These are phyloP conservation scores for Ganoderma leucocontextum DNA, from an alignment of 1,284 basidiomycete genomes.

Conservation along the genomic window DNA sequence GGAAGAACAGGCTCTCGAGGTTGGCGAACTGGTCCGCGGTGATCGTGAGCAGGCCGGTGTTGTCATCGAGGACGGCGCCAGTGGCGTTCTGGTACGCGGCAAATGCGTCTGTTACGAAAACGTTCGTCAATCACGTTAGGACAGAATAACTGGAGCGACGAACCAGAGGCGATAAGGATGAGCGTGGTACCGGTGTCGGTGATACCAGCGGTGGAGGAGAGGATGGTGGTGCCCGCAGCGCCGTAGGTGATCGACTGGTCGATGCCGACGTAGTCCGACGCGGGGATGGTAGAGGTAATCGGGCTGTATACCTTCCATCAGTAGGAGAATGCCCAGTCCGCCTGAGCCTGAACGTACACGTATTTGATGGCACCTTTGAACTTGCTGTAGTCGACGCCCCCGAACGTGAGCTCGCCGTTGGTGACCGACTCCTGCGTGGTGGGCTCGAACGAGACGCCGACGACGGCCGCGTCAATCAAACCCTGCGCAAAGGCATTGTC, in stretches of 20 bases:
- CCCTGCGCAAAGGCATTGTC: constrained; percentile 54
- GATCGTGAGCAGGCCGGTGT: constrained; percentile 38
- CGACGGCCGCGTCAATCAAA: constrained; percentile 35
- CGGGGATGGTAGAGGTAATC: constrained; percentile 54
- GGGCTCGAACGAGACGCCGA: constrained; percentile 58
- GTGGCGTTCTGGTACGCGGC: constrained; percentile 32
- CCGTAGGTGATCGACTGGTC: constrained; percentile 56
- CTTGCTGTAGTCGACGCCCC: neutral
- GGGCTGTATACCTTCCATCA: constrained; percentile 42
- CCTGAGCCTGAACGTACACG: constrained; percentile 45
- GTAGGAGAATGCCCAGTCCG: neutral
- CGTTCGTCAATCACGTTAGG: neutral
- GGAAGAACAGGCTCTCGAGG: constrained; percentile 35
- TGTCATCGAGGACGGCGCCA: constrained; percentile 32
- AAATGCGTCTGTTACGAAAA: neutral
- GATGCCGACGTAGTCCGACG: constrained; percentile 60
- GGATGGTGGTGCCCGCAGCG: constrained; percentile 33
- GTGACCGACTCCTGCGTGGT: constrained; percentile 40
- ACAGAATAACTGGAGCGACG: constrained; percentile 13
- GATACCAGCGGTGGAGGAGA: constrained; percentile 37
- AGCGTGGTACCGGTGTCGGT: constrained; percentile 42
- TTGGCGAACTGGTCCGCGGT: constrained; percentile 33
- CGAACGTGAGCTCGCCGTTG: constrained; percentile 32
- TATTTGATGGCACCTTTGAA: neutral
- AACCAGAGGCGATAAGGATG: constrained; percentile 47